Conservation (phyloP, 495 filamentous ascomycete genomes). For the Penicillium arizonense region DNA sequence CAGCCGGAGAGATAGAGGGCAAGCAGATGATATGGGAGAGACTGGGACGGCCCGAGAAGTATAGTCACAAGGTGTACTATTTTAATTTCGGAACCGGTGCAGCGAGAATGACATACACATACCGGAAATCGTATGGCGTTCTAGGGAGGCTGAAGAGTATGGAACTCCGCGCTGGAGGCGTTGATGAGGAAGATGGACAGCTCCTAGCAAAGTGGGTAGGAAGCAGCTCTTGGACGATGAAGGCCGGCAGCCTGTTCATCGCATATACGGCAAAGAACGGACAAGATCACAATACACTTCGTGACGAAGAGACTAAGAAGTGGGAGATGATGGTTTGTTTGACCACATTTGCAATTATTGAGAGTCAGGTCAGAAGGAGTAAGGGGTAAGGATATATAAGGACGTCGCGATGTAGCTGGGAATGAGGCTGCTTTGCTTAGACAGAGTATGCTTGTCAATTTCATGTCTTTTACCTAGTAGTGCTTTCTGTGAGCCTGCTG, state of each 20-base stretch:
- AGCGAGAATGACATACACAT: not conserved
- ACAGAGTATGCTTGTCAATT: too few species aligned
- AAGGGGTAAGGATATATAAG: not conserved
- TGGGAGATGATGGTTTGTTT: slow-evolving; percentile 4
- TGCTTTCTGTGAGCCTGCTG: too few species aligned
- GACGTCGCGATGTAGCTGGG: too few species aligned
- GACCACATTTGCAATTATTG: slow-evolving; percentile 5
- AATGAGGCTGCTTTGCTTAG: too few species aligned
- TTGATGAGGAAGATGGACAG: not conserved
- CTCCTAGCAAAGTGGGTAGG: slow-evolving; percentile 1
- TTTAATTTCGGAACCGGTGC: slow-evolving; percentile 1
- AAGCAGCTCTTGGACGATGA: slow-evolving; percentile 4
- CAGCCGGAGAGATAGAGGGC: slow-evolving; percentile 2
- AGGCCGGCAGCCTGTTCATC: slow-evolving; percentile 1
- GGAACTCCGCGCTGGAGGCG: slow-evolving; percentile 2
- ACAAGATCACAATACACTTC: too few species aligned
- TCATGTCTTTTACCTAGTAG: too few species aligned
- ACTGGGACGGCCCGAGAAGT: slow-evolving; percentile 1
- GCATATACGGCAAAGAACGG: not conserved
- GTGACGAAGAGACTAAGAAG: not conserved
- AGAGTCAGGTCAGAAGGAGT: slow-evolving; percentile 5
- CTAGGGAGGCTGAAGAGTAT: not conserved
- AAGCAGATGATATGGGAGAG: slow-evolving; percentile 1
- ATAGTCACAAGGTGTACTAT: not conserved
- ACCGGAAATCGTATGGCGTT: not conserved